phyloP scores from a whole-genome alignment of 2,329 filamentous ascomycete genomes.

The Penicillium sp. region DNA sequence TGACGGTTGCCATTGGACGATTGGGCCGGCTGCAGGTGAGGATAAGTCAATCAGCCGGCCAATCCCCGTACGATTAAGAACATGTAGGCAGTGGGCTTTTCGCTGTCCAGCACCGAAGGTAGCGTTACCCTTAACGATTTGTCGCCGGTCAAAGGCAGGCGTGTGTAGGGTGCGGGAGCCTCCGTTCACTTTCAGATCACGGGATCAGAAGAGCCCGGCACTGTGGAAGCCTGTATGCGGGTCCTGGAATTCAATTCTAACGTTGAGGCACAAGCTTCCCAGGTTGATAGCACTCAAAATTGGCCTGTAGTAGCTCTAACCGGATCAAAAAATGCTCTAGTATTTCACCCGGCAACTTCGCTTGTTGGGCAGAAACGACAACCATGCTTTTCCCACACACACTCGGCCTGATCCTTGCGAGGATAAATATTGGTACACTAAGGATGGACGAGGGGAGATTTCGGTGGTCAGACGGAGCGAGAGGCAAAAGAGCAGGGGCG shows the following conservation, averaged over 20 bases:
- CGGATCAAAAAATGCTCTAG: slow-evolving; percentile 1
- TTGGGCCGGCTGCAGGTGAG: slow-evolving; percentile 25
- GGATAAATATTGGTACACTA: slow-evolving; percentile 26
- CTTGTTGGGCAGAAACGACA: slow-evolving; percentile 27
- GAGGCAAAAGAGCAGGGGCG: slow-evolving; percentile 28
- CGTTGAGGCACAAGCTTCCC: slow-evolving; percentile 28
- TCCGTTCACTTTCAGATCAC: slow-evolving; percentile 40
- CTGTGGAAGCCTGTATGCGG: slow-evolving; percentile 39
- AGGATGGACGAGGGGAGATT: slow-evolving; percentile 19
- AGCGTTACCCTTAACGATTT: slow-evolving; percentile 32
- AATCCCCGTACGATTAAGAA: slow-evolving; percentile 26
- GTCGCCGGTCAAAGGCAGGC: slow-evolving; percentile 32
- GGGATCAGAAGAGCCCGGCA: slow-evolving; percentile 40
- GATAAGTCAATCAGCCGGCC: slow-evolving; percentile 22
- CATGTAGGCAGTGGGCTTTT: slow-evolving; percentile 23
- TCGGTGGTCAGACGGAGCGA: slow-evolving; percentile 27
- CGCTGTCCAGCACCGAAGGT: slow-evolving; percentile 28
- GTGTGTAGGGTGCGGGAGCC: slow-evolving; percentile 33
- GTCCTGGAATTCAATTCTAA: slow-evolving; percentile 43
- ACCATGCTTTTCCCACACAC: slow-evolving; percentile 15
- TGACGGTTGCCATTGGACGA: slow-evolving; percentile 28
- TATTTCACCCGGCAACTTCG: slow-evolving; percentile 15
- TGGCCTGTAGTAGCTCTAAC: slow-evolving; percentile 4
- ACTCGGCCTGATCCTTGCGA: slow-evolving; percentile 30
- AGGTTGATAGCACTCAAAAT: slow-evolving; percentile 12